Evolutionary conservation across 73 alveolate species (phyloP).

Genomic region (Breviolum minutum): DNA sequence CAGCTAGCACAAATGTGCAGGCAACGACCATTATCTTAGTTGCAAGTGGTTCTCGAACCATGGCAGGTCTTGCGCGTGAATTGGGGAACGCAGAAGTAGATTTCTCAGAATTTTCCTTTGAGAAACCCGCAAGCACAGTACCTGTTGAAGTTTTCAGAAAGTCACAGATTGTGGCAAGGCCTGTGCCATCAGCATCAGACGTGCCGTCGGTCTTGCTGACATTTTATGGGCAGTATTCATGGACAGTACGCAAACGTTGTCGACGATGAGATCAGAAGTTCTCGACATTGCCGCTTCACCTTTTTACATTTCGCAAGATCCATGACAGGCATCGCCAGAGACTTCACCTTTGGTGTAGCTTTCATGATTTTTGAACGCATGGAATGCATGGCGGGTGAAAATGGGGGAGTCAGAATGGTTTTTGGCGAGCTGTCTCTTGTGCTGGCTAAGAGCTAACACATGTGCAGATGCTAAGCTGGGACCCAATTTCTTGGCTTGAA

Average conservation of each 20-base stretch:
- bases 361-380: neutral
- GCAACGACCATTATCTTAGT: no score
- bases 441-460: neutral
- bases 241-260: no score
- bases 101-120: neutral
- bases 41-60: no score
- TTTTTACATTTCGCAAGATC: neutral
- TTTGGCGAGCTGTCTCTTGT: neutral
- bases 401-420: no score
- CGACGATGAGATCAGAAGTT: no score
- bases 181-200: neutral
- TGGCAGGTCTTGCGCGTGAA: slow-evolving; percentile 17
- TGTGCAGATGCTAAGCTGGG: neutral
- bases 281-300: no score
- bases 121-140: neutral
- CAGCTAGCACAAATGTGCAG: no score
- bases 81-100: neutral
- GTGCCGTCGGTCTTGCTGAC: slow-evolving; percentile 6
- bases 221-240: neutral
- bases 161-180: neutral
- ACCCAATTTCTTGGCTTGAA: neutral
- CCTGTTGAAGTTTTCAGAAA: neutral
- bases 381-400: no score
- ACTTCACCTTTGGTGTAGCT: slow-evolving; percentile 33
- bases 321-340: slow-evolving; percentile 46